Evolutionary conservation across 192 early-diverging fungal species (phyloP).

Genomic region (Ambispora gerdemannii): DNA sequence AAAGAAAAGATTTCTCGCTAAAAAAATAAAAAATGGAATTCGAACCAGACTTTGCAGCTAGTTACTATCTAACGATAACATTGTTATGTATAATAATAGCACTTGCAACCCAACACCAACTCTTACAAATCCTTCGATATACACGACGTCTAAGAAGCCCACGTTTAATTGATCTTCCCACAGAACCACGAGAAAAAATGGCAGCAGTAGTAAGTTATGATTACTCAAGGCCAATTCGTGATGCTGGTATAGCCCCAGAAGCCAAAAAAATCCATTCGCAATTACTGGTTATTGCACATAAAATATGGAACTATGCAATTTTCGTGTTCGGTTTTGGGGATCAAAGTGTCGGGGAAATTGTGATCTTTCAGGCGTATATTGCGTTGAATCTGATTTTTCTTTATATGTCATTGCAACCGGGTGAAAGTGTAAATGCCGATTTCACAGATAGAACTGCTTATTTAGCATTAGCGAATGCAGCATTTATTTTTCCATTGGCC

Average conservation of each 20-base stretch:
- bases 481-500: constrained; percentile 36
- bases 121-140: not conserved
- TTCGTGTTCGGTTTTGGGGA: not conserved
- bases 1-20: too few relatives aligned
- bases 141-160: not conserved
- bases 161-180: not conserved
- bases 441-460: constrained; percentile 37
- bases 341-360: not conserved
- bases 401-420: not conserved
- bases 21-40: not conserved
- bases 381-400: not conserved
- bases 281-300: not conserved
- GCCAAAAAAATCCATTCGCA: constrained; percentile 9
- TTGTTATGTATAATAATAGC: not conserved
- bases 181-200: not conserved
- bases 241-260: not conserved
- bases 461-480: constrained; percentile 36
- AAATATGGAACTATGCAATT: constrained; percentile 11
- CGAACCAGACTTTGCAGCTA: not conserved
- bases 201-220: not conserved
- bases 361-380: not conserved
- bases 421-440: not conserved
- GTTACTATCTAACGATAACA: not conserved
- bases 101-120: not conserved
- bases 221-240: not conserved